phyloP scores from a whole-genome alignment of 305 asterid species.

The Vinca major region DNA sequence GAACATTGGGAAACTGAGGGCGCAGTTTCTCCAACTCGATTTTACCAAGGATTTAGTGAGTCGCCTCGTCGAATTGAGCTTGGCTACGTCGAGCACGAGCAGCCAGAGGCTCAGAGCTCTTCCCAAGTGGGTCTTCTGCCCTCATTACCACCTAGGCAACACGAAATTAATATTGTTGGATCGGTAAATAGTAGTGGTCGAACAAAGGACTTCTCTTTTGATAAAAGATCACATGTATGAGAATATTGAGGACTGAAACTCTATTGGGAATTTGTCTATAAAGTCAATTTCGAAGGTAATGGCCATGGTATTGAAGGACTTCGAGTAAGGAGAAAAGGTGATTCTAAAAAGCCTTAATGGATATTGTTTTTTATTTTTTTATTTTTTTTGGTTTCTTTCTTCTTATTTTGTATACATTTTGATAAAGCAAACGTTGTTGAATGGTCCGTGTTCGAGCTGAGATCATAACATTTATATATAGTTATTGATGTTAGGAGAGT shows the following conservation, averaged over 20 bases:
- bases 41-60: slow-evolving; percentile 22
- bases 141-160: slow-evolving; percentile 9
- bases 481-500: no score
- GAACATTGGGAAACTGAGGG: slow-evolving; percentile 44
- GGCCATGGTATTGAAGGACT: not conserved
- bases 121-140: slow-evolving; percentile 40
- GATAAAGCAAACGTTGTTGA: no score
- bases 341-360: not conserved
- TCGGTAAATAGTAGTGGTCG: slow-evolving; percentile 8
- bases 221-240: slow-evolving; percentile 15
- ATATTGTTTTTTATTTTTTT: not conserved
- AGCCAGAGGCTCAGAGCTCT: slow-evolving; percentile 14
- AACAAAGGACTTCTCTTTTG: slow-evolving; percentile 51
- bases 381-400: not conserved
- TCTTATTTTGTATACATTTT: not conserved
- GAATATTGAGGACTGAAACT: not conserved
- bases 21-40: slow-evolving; percentile 37
- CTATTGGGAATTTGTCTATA: no score
- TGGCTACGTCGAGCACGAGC: slow-evolving; percentile 22
- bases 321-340: not conserved
- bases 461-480: no score
- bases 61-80: slow-evolving; percentile 31
- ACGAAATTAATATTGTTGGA: slow-evolving; percentile 24
- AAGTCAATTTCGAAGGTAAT: not conserved
- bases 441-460: no score